Evolutionary conservation across 352 stramenopile species (phyloP), one percentile per base, ranked within the genome.

Genomic region (Peronosclerospora sorghi): DNA sequence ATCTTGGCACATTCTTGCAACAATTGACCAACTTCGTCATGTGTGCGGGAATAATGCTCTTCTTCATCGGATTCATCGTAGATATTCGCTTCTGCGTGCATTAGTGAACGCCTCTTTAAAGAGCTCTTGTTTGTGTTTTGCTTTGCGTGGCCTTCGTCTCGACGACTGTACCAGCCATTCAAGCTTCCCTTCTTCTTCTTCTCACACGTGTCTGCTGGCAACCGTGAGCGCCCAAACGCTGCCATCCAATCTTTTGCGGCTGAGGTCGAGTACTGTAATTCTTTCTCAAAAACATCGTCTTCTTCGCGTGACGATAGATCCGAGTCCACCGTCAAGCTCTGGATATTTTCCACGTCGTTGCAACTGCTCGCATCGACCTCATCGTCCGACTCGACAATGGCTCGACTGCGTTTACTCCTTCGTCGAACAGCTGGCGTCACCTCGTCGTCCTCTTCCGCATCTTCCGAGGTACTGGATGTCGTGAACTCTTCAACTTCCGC

Each of bases 1-100:
- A 88, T 76, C 9, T 45, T 53, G 43, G 79, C 67, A 43, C 76
- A 88, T 27, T 86, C 72, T 35, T 62, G 51, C 37, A 88, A 46
- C 21, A 88, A 24, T 36, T 84, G 61, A 3, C 73, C 71, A 14
- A 88, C 71, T 47, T 88, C 73, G 47, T 83, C 76, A 48, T 86
- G 73, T 4, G 73, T 70, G 17, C 70, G 61, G 48, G 58, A 56
- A 23, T 68, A 64, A 42, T 83, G 59, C 17, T 68, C 65, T 15
- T 73, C 63, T 40, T 84, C 65, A 28, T 62, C 50, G 21, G 43
- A 68, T 12, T 67, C 68, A 51, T 67, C 62, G 24, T 58, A 51
- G 15, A 58, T 46, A 12, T 57, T 48, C 10, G 24, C 41, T 8
- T 48, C 48, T 20, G 56, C 32, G 32, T 43, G 30, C 9, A 2